A percentile compares a stretch with the other conserved stretches of the same genome.
Conservation (phyloP, 371 early-diverging fungal species). For the Massospora cicadina region DNA sequence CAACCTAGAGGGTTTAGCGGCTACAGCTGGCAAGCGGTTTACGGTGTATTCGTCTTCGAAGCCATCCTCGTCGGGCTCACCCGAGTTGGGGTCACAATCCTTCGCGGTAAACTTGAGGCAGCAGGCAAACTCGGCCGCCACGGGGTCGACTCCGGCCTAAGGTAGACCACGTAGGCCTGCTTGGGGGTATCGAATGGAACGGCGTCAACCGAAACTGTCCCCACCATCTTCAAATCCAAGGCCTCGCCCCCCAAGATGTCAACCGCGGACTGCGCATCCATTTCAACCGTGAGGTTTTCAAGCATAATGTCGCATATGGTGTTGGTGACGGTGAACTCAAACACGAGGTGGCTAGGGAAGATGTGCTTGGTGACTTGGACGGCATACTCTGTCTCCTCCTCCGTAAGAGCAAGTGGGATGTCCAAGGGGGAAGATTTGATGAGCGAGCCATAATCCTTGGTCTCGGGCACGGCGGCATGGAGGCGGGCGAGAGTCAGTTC, state of each 20-base stretch:
- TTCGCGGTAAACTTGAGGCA: conserved; percentile 78
- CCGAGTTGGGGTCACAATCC: conserved; percentile 87
- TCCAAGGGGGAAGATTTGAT: conserved; percentile 51
- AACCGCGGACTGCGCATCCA: conserved; percentile 36
- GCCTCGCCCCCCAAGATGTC: conserved; percentile 5
- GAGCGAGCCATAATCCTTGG: conserved; percentile 61
- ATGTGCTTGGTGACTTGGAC: conserved; percentile 84
- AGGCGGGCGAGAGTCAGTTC: neutral
- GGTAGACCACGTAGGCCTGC: conserved; percentile 66
- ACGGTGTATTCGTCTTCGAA: conserved; percentile 86
- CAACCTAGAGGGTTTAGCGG: conserved; percentile 26
- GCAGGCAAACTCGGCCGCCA: conserved; percentile 43
- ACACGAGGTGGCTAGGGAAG: conserved; percentile 73
- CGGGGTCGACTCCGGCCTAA: conserved; percentile 28
- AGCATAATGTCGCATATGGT: conserved; percentile 81
- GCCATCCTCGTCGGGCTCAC: conserved; percentile 79
- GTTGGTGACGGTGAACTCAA: conserved; percentile 56
- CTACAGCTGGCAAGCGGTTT: conserved; percentile 8
- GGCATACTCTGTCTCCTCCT: conserved; percentile 89
- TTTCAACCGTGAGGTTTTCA: conserved; percentile 74
- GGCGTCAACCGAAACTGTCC: conserved; percentile 41
- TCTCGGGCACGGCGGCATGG: conserved; percentile 40
- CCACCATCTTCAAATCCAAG: conserved; percentile 36
- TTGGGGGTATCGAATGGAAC: conserved; percentile 63
- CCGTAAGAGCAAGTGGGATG: conserved; percentile 67